These are phyloP conservation scores for Ceratobasidium sp. DNA, from an alignment of 1,284 basidiomycete species.

Conservation along the genomic window DNA sequence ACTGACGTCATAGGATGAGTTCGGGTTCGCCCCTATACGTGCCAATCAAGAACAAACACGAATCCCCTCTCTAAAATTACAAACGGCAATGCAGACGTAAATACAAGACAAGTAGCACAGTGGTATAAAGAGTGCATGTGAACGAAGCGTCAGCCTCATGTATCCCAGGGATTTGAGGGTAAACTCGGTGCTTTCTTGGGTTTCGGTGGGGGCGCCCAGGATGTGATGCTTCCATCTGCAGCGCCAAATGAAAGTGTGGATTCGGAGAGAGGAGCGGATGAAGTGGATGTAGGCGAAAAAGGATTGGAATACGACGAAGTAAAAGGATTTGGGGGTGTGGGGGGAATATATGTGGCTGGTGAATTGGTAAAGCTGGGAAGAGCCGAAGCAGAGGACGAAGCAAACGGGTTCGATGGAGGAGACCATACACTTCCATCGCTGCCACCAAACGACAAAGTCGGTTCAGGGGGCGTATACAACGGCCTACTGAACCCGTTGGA, in stretches of 20 bases:
- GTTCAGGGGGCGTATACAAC: background rate
- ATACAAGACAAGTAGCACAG: background rate
- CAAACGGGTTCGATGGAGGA: slow-evolving; percentile 16
- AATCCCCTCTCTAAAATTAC: slow-evolving; percentile 11
- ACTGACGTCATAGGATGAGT: background rate
- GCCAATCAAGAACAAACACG: background rate
- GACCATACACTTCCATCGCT: slow-evolving; percentile 32
- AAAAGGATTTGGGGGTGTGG: background rate
- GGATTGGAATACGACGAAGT: background rate
- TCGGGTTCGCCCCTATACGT: background rate
- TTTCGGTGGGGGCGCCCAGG: slow-evolving; percentile 30
- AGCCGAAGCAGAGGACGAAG: slow-evolving; percentile 10
- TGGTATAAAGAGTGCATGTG: background rate
- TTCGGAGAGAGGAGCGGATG: slow-evolving; percentile 4
- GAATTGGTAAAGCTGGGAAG: background rate
- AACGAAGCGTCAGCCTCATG: too few relatives aligned
- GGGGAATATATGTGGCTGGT: background rate
- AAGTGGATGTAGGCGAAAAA: background rate
- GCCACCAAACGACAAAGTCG: slow-evolving; percentile 21
- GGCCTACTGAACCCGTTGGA: slow-evolving; percentile 11
- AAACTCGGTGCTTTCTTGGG: slow-evolving; percentile 29
- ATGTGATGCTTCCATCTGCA: slow-evolving; percentile 26
- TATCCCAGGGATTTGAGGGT: slow-evolving; percentile 39
- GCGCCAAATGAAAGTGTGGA: slow-evolving; percentile 39
- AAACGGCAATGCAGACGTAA: background rate